Conservation (phyloP, 306 rosid species). For the Cicer pinnatifidum region DNA sequence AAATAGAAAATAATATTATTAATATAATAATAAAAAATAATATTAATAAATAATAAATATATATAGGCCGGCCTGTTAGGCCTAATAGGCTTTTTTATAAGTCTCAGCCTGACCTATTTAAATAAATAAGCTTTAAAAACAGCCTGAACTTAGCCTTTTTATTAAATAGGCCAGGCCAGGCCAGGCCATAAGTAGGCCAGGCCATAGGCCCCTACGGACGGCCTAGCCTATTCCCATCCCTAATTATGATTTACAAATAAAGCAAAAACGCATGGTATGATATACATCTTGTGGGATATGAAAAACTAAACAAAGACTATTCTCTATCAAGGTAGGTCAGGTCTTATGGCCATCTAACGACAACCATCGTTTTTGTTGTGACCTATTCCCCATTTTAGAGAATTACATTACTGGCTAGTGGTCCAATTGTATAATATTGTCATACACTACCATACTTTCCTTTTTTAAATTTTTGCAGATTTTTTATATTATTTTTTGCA, state of each 20-base stretch:
- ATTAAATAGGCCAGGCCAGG: too few species aligned
- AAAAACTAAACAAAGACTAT: background rate
- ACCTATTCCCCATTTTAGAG: background rate
- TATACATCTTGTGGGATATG: conserved; percentile 26
- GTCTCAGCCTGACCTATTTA: too few species aligned
- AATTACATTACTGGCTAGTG: conserved; percentile 12
- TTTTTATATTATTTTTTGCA: background rate
- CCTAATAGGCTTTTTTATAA: too few species aligned
- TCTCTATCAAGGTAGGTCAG: conserved; percentile 17
- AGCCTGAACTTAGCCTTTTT: too few species aligned
- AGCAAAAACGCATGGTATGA: conserved; percentile 30
- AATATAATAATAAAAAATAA: too few species aligned
- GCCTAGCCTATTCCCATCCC: too few species aligned
- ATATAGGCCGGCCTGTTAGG: too few species aligned
- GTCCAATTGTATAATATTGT: conserved; percentile 25
- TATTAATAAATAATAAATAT: too few species aligned
- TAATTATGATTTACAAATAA: conserved; percentile 25
- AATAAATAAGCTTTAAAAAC: too few species aligned
- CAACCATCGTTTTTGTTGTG: background rate
- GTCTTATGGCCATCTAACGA: conserved; percentile 5
- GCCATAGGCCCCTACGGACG: too few species aligned
- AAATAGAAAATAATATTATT: too few species aligned
- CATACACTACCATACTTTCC: background rate
- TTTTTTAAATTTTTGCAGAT: background rate
- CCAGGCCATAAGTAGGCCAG: too few species aligned